Evolutionary conservation across 2,329 filamentous ascomycete species (phyloP).

Genomic region (Grosmannia penicillata): DNA sequence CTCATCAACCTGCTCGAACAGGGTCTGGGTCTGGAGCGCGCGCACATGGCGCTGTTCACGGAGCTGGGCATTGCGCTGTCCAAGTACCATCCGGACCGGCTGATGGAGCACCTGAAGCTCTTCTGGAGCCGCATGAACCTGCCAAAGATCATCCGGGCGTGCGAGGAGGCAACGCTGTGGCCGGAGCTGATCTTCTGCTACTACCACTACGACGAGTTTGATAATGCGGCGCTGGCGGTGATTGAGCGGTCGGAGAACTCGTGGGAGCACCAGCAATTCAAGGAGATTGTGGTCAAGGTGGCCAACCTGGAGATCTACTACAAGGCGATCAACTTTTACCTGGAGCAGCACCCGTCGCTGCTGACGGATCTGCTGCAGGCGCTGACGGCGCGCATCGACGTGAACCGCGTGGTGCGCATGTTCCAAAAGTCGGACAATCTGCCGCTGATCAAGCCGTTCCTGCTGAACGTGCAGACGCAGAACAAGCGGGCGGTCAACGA

Average conservation of each 20-base stretch:
- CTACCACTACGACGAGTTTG: slow-evolving; percentile 95
- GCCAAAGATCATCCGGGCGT: slow-evolving; percentile 87
- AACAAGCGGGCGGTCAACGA: slow-evolving; percentile 98
- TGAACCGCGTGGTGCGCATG: slow-evolving; percentile 98
- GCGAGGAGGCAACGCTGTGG: slow-evolving; percentile 92
- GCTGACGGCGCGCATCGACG: slow-evolving; percentile 85
- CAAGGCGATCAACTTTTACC: slow-evolving; percentile 89
- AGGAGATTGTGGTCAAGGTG: slow-evolving; percentile 96
- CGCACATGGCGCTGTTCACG: slow-evolving; percentile 96
- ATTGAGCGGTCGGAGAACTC: slow-evolving; percentile 96
- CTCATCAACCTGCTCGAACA: slow-evolving; percentile 89
- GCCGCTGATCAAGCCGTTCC: slow-evolving; percentile 95
- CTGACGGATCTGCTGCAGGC: slow-evolving; percentile 90
- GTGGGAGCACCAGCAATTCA: slow-evolving; percentile 99
- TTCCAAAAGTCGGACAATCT: slow-evolving; percentile 98
- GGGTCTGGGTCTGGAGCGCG: slow-evolving; percentile 80
- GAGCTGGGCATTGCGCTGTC: slow-evolving; percentile 81
- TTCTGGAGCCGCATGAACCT: slow-evolving; percentile 99
- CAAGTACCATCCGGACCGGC: slow-evolving; percentile 86
- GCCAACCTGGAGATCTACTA: slow-evolving; percentile 99
- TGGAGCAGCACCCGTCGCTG: slow-evolving; percentile 90
- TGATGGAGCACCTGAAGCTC: slow-evolving; percentile 97
- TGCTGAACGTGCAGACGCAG: slow-evolving; percentile 87
- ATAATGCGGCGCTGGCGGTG: slow-evolving; percentile 92
- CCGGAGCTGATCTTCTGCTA: slow-evolving; percentile 96